Percentiles rank a stretch among this genome's conserved stretches.
Conservation (phyloP, 495 filamentous ascomycete genomes). For the Penicillium malachiteum region DNA sequence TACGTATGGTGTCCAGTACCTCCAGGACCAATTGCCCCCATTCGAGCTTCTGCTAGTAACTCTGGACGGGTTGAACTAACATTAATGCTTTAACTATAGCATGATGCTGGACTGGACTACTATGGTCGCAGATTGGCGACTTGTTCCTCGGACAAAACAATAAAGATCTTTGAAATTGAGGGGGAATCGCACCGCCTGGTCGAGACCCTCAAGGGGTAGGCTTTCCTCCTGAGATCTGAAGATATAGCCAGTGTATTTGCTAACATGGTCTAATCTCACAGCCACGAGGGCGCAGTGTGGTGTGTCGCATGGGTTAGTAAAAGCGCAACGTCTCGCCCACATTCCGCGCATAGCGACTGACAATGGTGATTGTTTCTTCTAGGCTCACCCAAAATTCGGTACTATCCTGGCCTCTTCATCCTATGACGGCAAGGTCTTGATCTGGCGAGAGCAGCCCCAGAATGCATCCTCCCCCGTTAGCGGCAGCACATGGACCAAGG, state of each 20-base stretch:
- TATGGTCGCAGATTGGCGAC: conserved; percentile 96
- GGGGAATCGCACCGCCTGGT: conserved; percentile 86
- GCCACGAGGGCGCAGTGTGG: conserved; percentile 95
- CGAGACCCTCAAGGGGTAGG: conserved; percentile 93
- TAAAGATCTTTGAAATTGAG: conserved; percentile 99
- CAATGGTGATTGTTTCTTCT: conserved; percentile 7
- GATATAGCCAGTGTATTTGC: background rate
- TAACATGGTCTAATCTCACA: conserved; percentile 30
- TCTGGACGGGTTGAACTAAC: conserved; percentile 11
- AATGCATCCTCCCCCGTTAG: conserved; percentile 43
- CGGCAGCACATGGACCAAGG: conserved; percentile 66
- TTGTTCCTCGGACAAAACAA: conserved; percentile 95
- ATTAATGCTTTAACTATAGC: conserved; percentile 48
- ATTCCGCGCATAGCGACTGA: conserved; percentile 16
- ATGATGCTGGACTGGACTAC: conserved; percentile 97
- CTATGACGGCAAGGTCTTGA: conserved; percentile 96
- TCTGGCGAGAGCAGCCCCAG: conserved; percentile 85
- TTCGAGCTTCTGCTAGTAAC: background rate
- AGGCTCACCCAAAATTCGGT: conserved; percentile 96
- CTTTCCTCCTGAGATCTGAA: background rate
- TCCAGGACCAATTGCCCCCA: conserved; percentile 3
- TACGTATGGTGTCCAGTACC: conserved; percentile 51
- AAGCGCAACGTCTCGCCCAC: background rate
- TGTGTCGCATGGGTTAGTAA: conserved; percentile 81
- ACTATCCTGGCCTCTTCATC: conserved; percentile 92